These are phyloP conservation scores for Nannizziopsis arthrosporioides DNA, from an alignment of 2,329 filamentous ascomycete genomes.

Conservation along the genomic window DNA sequence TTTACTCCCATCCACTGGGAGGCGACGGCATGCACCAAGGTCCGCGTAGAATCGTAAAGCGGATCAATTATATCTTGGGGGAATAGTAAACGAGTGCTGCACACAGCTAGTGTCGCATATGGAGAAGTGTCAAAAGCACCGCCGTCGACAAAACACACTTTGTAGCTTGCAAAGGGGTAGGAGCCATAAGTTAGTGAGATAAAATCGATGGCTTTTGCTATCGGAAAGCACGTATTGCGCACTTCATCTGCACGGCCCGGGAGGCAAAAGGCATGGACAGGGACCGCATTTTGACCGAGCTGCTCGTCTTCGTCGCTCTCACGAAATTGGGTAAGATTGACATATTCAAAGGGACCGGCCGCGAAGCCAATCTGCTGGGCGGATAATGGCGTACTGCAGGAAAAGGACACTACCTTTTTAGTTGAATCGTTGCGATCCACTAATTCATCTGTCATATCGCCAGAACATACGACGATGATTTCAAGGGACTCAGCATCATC, in stretches of 20 bases:
- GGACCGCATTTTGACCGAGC: constrained; percentile 74
- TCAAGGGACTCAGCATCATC: constrained; percentile 73
- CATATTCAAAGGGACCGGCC: constrained; percentile 85
- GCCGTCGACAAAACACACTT: constrained; percentile 89
- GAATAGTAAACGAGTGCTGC: constrained; percentile 75
- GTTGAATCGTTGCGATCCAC: constrained; percentile 63
- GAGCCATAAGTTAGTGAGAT: constrained; percentile 79
- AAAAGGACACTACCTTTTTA: constrained; percentile 81
- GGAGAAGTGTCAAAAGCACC: constrained; percentile 62
- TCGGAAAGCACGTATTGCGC: constrained; percentile 71
- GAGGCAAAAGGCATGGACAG: constrained; percentile 82
- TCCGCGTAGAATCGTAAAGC: constrained; percentile 68
- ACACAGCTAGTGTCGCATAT: constrained; percentile 72
- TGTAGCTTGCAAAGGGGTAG: constrained; percentile 87
- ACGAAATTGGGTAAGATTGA: constrained; percentile 78
- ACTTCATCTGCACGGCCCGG: constrained; percentile 73
- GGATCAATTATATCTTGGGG: constrained; percentile 76
- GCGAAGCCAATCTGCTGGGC: constrained; percentile 88
- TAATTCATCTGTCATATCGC: constrained; percentile 73
- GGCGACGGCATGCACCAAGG: constrained; percentile 70
- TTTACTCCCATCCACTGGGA: constrained; percentile 92
- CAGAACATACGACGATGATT: constrained; percentile 82
- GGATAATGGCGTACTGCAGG: constrained; percentile 60
- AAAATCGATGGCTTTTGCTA: constrained; percentile 78
- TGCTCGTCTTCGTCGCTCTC: constrained; percentile 87